Base-by-base conservation (phyloP, 495 filamentous ascomycete species). In the Xylaria acuta region DNA sequence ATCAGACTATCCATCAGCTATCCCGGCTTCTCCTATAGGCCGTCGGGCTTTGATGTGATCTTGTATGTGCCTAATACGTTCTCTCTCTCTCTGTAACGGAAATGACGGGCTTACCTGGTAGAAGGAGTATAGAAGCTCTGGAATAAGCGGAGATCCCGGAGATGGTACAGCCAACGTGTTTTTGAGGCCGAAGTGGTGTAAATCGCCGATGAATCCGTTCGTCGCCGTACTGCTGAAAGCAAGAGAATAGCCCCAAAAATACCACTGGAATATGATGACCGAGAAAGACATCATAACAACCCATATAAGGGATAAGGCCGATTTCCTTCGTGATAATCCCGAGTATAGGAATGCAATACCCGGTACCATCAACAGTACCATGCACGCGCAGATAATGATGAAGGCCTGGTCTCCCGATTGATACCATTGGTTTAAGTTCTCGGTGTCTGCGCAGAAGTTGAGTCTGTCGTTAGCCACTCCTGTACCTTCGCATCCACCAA, bases 261-360 rank as follows among this genome's bases (percentile, higher is more conserved):
- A 99, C 95, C 96, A 99, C 80, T 98, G 96, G 85, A 98, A 97
- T 54, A 92, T 92, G 34, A 97, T 87, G 67, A 99, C 91, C 36
- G 93, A 94, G 66, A 91, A 91, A 12, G 95, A 94, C 88, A 96
- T 97, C 82, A 98, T 90, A 73, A 91, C 93, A 5, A 97, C 92
- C 97, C 97, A 98, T 82, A 99, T 93, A 70, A 98, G 87, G 27
- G 95, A 97, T 60, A 99, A 86, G 41, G 96, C 96, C 0, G 94
- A 97, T 86, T 99, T 99, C 80, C 96, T 86, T 67, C 97, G 92
- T 14, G 96, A 97, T 25, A 99, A 91, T 76, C 96, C 97, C 18
- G 94, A 98, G 85, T 99, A 99, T 84, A 98, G 94, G 85, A 98
- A 97, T 14, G 94, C 95, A 83, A 98, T 92, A 66, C 95, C 95